Conservation (phyloP, 257 asterid genomes). For the Anisodus acutangulus region DNA sequence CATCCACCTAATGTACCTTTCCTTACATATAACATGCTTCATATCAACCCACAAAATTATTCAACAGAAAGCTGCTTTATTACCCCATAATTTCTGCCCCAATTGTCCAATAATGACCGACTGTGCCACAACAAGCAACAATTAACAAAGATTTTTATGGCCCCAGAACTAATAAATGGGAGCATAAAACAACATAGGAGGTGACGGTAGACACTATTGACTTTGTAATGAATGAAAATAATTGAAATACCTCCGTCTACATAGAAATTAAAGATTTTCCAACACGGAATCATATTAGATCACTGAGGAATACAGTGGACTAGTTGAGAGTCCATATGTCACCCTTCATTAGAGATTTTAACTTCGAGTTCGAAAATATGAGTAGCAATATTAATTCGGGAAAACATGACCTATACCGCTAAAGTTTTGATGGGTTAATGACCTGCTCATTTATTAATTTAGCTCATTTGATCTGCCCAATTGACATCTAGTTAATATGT, state of each 20-base stretch:
- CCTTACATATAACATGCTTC: background rate
- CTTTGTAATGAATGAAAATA: background rate
- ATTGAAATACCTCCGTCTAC: background rate
- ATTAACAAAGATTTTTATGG: background rate
- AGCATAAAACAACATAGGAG: background rate
- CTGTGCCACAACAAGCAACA: background rate
- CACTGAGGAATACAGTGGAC: no score
- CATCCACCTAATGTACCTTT: background rate
- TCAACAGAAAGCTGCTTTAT: background rate
- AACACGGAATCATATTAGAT: background rate
- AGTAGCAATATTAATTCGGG: background rate
- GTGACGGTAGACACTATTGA: background rate
- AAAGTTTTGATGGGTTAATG: no score
- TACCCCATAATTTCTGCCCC: background rate
- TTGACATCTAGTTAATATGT: no score
- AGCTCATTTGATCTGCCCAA: no score
- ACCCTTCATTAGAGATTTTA: no score
- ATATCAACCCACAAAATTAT: background rate
- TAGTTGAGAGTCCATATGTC: background rate
- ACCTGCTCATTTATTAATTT: no score
- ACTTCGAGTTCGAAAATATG: background rate
- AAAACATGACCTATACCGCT: no score
- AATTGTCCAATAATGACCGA: background rate
- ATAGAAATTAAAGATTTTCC: background rate
- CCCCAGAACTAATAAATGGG: background rate